Evolutionary conservation across 345 rosid species (phyloP).

Genomic region (Laguncularia racemosa): DNA sequence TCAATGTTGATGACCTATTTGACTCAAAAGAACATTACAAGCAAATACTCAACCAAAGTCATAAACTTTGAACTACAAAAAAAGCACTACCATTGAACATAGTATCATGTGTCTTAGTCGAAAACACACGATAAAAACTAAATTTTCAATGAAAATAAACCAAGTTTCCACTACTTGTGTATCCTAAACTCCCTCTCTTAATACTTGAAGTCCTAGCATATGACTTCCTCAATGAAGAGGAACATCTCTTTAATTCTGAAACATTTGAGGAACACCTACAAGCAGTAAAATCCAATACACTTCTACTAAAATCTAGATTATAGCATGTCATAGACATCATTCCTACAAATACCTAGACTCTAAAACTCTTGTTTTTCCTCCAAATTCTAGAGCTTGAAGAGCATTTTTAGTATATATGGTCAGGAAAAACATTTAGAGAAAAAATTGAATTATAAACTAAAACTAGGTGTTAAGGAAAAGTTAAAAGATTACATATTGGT

Average conservation of each 20-base stretch:
- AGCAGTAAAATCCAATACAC: slow-evolving; percentile 53
- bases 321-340: slow-evolving; percentile 69
- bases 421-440: no score
- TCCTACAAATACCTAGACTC: slow-evolving; percentile 20
- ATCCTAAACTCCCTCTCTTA: slow-evolving; percentile 20
- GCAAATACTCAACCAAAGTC: neutral
- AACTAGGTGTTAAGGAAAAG: no score
- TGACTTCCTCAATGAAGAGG: slow-evolving; percentile 21
- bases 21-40: neutral
- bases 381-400: no score
- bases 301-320: no score
- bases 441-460: no score
- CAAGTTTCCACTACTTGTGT: slow-evolving; percentile 33
- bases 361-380: no score
- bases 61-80: no score
- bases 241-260: slow-evolving; percentile 34
- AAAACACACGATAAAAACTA: slow-evolving; percentile 37
- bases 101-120: slow-evolving; percentile 55
- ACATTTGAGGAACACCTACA: slow-evolving; percentile 58
- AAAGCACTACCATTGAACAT: slow-evolving; percentile 47
- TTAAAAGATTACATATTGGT: no score
- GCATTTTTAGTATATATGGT: no score
- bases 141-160: slow-evolving; percentile 38
- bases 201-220: slow-evolving; percentile 24
- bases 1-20: neutral